These are phyloP conservation scores for Graphilbum sp. DNA, from an alignment of 2,329 filamentous ascomycete species.

Conservation along the genomic window DNA sequence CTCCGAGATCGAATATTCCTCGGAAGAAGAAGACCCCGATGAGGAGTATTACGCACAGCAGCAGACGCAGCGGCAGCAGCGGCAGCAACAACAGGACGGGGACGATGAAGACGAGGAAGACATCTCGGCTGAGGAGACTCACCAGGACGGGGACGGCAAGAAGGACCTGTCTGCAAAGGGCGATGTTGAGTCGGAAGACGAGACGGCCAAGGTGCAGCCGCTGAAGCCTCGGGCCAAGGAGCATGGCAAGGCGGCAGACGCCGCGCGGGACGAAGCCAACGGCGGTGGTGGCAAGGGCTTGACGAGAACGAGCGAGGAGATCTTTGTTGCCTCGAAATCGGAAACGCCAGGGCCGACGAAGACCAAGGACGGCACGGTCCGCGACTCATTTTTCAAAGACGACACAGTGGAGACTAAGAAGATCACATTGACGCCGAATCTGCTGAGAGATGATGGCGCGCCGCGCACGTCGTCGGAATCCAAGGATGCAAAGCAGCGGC, in stretches of 20 bases:
- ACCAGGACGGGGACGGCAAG: conserved; percentile 8
- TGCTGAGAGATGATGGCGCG: conserved; percentile 65
- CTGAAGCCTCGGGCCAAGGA: conserved; percentile 32
- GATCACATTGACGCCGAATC: conserved; percentile 86
- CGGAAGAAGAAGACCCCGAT: conserved; percentile 49
- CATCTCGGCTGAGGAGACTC: conserved; percentile 7
- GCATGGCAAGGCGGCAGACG: conserved; percentile 13
- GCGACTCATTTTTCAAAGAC: conserved; percentile 95
- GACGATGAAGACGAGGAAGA: conserved; percentile 13
- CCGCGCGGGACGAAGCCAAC: conserved; percentile 20
- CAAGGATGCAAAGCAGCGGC: conserved; percentile 35
- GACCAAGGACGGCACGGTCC: conserved; percentile 70
- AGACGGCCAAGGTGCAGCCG: conserved; percentile 38
- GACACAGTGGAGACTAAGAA: conserved; percentile 92
- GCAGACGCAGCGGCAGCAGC: conserved; percentile 12
- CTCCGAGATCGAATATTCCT: conserved; percentile 72
- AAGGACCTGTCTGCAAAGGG: no score
- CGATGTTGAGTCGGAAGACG: conserved; percentile 25
- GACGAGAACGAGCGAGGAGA: conserved; percentile 47
- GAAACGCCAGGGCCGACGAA: conserved; percentile 33
- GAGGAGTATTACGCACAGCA: conserved; percentile 17
- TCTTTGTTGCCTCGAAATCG: conserved; percentile 34
- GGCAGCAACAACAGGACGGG: conserved; percentile 10
- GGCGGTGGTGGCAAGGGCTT: conserved; percentile 9
- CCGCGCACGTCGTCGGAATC: conserved; percentile 37